A percentile compares a stretch with the other conserved stretches of the same genome.
Conservation (phyloP, 1,284 basidiomycete species). For the Ceratobasidium sp. region DNA sequence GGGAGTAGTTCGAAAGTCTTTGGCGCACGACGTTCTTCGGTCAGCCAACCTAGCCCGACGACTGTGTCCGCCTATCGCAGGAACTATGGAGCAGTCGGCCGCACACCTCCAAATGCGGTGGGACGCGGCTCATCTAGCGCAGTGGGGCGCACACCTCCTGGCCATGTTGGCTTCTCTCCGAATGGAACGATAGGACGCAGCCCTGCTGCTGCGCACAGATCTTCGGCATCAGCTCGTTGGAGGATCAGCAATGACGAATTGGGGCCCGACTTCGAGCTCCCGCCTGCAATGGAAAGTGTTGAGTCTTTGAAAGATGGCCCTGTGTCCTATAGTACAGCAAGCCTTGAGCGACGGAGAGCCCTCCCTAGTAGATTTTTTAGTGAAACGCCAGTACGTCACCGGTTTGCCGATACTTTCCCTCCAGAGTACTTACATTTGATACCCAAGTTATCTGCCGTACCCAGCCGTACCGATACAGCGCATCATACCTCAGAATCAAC, state of each 20-base stretch:
- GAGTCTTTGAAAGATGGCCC: conserved; percentile 6
- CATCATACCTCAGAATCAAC: conserved; percentile 1
- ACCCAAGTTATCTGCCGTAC: conserved; percentile 21
- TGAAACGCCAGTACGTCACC: conserved; percentile 20
- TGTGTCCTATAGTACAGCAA: neutral
- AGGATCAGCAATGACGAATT: conserved; percentile 33
- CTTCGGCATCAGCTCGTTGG: neutral
- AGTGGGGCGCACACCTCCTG: conserved; percentile 7
- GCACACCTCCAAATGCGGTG: conserved; percentile 24
- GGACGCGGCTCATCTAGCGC: conserved; percentile 9
- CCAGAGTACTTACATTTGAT: neutral
- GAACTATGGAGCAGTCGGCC: conserved; percentile 29
- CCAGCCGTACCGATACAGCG: neutral
- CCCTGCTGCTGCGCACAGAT: neutral
- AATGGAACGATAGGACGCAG: neutral
- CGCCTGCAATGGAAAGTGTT: conserved; percentile 31
- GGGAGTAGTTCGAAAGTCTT: neutral
- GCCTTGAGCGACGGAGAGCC: conserved; percentile 9
- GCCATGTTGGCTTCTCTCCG: conserved; percentile 3
- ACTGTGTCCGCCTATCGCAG: neutral
- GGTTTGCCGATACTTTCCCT: neutral
- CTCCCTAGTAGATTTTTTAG: conserved; percentile 31
- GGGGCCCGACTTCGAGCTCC: conserved; percentile 37
- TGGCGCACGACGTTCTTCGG: conserved; percentile 7
- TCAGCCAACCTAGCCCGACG: conserved; percentile 25